Evolutionary conservation across 2,329 filamentous ascomycete genomes (phyloP).

Genomic region (Pezizomycotina sp.): DNA sequence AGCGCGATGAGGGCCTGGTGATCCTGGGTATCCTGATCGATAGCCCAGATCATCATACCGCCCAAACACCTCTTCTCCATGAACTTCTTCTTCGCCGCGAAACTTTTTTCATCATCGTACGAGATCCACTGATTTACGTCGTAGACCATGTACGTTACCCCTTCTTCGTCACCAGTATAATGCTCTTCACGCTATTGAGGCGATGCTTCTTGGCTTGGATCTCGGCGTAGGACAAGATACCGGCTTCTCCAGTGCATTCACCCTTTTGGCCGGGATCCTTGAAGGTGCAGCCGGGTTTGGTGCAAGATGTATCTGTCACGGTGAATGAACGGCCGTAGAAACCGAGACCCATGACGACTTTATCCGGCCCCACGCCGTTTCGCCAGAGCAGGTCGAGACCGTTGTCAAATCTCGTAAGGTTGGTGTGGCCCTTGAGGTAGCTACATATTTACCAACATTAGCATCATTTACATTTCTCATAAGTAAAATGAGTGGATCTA

Average conservation of each 20-base stretch:
- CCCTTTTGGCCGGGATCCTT: conserved; percentile 23
- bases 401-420: conserved; percentile 34
- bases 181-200: conserved; percentile 19
- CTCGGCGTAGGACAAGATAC: conserved; percentile 28
- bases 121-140: conserved; percentile 30
- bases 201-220: conserved; percentile 27
- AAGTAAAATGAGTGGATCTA: background rate
- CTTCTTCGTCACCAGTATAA: conserved; percentile 24
- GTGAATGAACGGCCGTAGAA: conserved; percentile 33
- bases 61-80: conserved; percentile 25
- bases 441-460: conserved; percentile 26
- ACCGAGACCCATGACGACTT: conserved; percentile 33
- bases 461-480: conserved; percentile 1
- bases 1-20: conserved; percentile 21
- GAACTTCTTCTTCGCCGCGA: conserved; percentile 24
- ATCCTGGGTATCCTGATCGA: conserved; percentile 26
- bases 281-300: conserved; percentile 24
- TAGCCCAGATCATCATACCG: conserved; percentile 25
- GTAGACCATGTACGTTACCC: conserved; percentile 28
- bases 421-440: conserved; percentile 31
- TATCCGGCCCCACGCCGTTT: conserved; percentile 30
- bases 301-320: conserved; percentile 18
- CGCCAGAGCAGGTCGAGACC: conserved; percentile 35
- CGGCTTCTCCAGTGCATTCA: conserved; percentile 25
- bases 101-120: conserved; percentile 27